Conservation (phyloP, 2,329 filamentous ascomycete species). For the Fusarium continuum region DNA sequence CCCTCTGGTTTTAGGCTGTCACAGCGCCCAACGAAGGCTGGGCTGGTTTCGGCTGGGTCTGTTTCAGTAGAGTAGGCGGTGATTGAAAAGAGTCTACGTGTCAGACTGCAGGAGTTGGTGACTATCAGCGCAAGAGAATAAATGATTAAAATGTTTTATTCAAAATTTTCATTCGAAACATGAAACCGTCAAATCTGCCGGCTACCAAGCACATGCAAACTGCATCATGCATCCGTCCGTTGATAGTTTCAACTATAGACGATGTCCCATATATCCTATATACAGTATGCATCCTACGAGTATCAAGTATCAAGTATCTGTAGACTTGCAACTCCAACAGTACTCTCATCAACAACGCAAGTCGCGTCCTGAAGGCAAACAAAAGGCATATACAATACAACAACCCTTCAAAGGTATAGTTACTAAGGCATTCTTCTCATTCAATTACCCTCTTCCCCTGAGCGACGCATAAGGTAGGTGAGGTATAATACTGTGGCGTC, state of each 20-base stretch:
- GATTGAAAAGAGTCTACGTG: slow-evolving; percentile 15
- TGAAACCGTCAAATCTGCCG: background rate
- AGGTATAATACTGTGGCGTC: slow-evolving; percentile 32
- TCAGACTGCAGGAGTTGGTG: slow-evolving; percentile 5
- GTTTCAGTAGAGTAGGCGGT: slow-evolving; percentile 10
- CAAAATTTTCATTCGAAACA: background rate
- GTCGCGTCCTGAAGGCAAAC: no score
- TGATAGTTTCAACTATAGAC: slow-evolving; percentile 17
- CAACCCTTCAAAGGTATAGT: no score
- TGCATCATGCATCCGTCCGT: background rate
- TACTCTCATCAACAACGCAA: no score
- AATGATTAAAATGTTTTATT: no score
- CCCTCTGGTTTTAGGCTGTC: slow-evolving; percentile 21
- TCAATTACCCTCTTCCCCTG: slow-evolving; percentile 7
- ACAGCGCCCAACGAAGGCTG: slow-evolving; percentile 4
- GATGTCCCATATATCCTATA: background rate
- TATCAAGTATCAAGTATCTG: no score
- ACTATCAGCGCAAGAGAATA: no score
- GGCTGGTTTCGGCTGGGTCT: background rate
- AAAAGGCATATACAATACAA: no score
- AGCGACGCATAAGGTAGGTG: no score
- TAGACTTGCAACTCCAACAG: background rate
- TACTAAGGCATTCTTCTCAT: no score
- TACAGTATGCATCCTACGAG: background rate
- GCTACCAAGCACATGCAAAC: background rate